Conservation (phyloP, 106 monocot genomes). For the Gastrodia elata region DNA sequence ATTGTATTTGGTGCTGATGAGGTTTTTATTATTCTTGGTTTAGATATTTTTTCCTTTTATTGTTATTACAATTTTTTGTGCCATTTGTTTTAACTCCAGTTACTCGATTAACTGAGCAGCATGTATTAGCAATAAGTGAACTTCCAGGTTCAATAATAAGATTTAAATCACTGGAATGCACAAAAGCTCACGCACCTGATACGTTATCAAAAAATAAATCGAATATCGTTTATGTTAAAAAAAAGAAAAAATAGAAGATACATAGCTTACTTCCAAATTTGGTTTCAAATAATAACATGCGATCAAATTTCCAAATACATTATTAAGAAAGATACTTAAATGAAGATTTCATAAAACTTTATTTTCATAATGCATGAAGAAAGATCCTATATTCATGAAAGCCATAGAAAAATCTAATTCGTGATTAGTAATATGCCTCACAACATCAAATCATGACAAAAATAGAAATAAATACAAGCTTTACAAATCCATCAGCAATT, state of each 20-base stretch:
- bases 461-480: not conserved
- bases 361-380: not conserved
- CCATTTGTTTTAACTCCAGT: conserved; percentile 97
- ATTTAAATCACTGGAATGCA: conserved; percentile 56
- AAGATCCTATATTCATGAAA: too few species aligned
- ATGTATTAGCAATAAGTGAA: conserved; percentile 93
- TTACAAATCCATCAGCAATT: not conserved
- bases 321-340: not conserved
- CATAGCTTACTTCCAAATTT: not conserved
- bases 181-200: conserved; percentile 85
- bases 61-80: conserved; percentile 92
- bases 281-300: not conserved
- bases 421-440: not conserved
- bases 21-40: too few species aligned
- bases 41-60: too few species aligned
- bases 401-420: not conserved
- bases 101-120: conserved; percentile 89
- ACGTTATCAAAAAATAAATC: not conserved
- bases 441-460: not conserved
- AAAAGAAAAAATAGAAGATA: not conserved
- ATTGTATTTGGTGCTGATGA: too few species aligned
- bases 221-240: not conserved
- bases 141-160: conserved; percentile 98
- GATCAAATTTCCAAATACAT: not conserved
- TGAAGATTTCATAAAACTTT: not conserved